Percentiles rank a stretch among this genome's conserved stretches.
Conservation (phyloP, 108 stramenopile species). For the Fistulifera pelliculosa region DNA sequence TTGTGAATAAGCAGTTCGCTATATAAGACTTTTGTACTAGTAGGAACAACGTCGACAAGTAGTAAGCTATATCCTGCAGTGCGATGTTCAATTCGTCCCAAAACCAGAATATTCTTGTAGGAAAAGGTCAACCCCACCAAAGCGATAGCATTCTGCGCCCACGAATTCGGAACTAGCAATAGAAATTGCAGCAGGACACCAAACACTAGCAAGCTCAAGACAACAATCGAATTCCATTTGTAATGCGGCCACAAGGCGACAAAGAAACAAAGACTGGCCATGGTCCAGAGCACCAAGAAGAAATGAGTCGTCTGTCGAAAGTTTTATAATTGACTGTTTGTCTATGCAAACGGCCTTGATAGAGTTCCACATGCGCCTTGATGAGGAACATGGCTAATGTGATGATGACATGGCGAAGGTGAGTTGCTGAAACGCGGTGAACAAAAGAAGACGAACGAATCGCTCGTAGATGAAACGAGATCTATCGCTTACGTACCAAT, state of each 20-base stretch:
- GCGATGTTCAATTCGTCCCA: too few species aligned
- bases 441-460: constrained; percentile 1
- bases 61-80: too few species aligned
- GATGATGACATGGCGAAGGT: neutral
- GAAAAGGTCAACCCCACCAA: constrained; percentile 68
- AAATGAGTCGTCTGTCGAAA: constrained; percentile 59
- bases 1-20: too few species aligned
- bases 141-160: constrained; percentile 59
- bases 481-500: constrained; percentile 35
- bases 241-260: constrained; percentile 67
- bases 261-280: constrained; percentile 62
- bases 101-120: constrained; percentile 51
- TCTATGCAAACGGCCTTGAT: constrained; percentile 55
- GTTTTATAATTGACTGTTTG: constrained; percentile 65
- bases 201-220: constrained; percentile 9
- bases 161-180: constrained; percentile 58
- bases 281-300: constrained; percentile 44
- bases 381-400: constrained; percentile 44
- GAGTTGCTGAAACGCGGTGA: neutral
- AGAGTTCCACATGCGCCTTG: constrained; percentile 77
- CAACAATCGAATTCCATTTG: constrained; percentile 22
- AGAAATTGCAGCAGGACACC: constrained; percentile 64
- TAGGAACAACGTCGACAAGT: too few species aligned
- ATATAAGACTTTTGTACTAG: too few species aligned
- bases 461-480: neutral